Base-by-base conservation (phyloP, 1,284 basidiomycete species). In the Melampsora americana region DNA sequence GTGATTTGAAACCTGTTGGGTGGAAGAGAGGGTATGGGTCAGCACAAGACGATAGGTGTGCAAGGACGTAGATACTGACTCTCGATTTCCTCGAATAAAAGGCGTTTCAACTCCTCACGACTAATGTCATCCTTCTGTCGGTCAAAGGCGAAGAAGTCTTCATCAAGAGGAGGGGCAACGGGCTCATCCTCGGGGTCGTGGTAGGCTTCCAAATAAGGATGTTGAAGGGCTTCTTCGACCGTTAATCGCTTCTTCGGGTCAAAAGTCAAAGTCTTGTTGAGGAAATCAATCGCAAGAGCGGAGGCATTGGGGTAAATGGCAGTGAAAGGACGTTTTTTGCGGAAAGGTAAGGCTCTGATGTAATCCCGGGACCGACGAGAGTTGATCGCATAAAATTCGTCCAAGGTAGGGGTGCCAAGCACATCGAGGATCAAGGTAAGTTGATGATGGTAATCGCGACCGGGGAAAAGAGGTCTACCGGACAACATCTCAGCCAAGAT, bases 401-500 rank as follows among this genome's bases (percentile, higher is more conserved):
- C 93, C 69, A 94, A 85, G 0, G 90, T 90, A 0, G 93, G 93
- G 18, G 93, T 95, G n/a, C 93, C 93, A 12, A 95, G 88, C 4
- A 95, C 92, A 80, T 95, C 91, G 77, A 96, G 86, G 80, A 95
- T 95, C 75, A 95, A 87, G 5, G 90, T 90, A 35, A 97, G 87
- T 80, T 98, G 95, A 81, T 97, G 92, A 84, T 97, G 95, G 83
- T 83, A 98, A 84, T 98, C 95, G 26, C 93, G 89, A 18, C 95
- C 95, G 0, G 95, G 95, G 86, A 98, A 98, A 20, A 98, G 86
- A 0, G 95, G 94, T 80, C 93, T 91, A 28, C 93, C 92, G 2
- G 89, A 91, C 6, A 98, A 86, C 94, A 98, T 97, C 85, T 98
- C 95, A 1, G 93, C 95, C 42, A 97, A 87, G 82, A 98, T 96